Base-by-base conservation (phyloP, 2,329 filamentous ascomycete species). In the Metarhizium brunneum region DNA sequence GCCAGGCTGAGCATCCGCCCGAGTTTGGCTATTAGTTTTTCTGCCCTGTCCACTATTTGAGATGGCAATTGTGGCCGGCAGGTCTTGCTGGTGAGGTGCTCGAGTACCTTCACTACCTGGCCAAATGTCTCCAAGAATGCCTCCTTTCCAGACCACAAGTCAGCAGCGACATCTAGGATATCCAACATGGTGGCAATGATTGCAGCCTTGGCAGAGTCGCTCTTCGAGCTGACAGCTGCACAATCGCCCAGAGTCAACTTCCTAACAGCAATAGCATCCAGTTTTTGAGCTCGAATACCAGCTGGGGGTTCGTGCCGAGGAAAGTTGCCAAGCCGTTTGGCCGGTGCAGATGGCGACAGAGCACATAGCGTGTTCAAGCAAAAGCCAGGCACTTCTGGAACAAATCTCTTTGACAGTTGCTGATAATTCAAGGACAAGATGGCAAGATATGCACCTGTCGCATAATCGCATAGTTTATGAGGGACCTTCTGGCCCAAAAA, bases 361-460 rank as follows among this genome's bases (percentile, higher is more conserved):
- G 82, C 79, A 60, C 76, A 81, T 20, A 97, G 72, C 0, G 86
- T 87, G 68, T 92, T 91, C 48, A 90, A 73, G 30, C 83, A 80
- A 68, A 91, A 96, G 67, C 90, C 90, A 62, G 95, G 77, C 36
- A 92, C 80, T 71, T 99, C 94, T 0, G 94, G 94, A 50, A 96
- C 79, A 70, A 92, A 96, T 64, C 94, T 81, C 74, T 91, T 94
- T 5, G 92, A 86, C 6, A 92, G 75, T 40, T 78, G 76, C 71
- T 96, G 90, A 70, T 95, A 97, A 66, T 92, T 86, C 32, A 96
- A 69, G 52, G 83, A 85, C 42, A 97, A 75, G 25, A 88, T 88
- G 36, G 84, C 83, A n/a, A 95, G 73, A 67, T 90, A 96, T 8
- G 85, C 82, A 11, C 94, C 94, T 2, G 78, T 85, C 3, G 83